Evolutionary conservation across 441 rosid genomes (phyloP).

Genomic region (Rhodomyrtus psidioides): DNA sequence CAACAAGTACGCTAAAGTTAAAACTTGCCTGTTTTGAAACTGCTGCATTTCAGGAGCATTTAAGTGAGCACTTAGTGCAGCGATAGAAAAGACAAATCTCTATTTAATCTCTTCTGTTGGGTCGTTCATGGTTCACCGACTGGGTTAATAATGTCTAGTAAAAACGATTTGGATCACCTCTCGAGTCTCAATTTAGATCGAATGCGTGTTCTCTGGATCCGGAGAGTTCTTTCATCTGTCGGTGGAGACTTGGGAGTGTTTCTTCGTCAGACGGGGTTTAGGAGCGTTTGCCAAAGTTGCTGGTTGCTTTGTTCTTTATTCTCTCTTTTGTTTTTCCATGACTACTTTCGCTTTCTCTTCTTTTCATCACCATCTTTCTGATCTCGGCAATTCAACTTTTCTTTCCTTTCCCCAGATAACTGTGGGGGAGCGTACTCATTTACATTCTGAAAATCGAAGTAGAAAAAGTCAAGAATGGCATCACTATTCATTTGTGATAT

Average conservation of each 20-base stretch:
- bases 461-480: background rate
- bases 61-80: background rate
- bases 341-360: slow-evolving; percentile 1
- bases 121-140: background rate
- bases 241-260: slow-evolving; percentile 13
- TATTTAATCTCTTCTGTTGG: background rate
- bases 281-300: slow-evolving; percentile 8
- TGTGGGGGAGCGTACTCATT: background rate
- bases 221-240: background rate
- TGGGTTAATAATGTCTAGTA: background rate
- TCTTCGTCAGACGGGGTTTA: background rate
- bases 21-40: slow-evolving; percentile 3
- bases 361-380: slow-evolving; percentile 14
- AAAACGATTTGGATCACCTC: background rate
- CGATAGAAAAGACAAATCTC: background rate
- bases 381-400: background rate
- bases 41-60: background rate
- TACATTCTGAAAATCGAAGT: background rate
- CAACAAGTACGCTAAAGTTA: slow-evolving; percentile 47
- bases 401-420: background rate
- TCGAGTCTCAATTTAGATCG: background rate
- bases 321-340: slow-evolving; percentile 8
- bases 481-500: background rate
- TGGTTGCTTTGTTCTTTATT: slow-evolving; percentile 32
- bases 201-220: background rate